These are phyloP conservation scores for Epicoccum nigrum DNA, from an alignment of 2,329 filamentous ascomycete genomes.

Conservation along the genomic window DNA sequence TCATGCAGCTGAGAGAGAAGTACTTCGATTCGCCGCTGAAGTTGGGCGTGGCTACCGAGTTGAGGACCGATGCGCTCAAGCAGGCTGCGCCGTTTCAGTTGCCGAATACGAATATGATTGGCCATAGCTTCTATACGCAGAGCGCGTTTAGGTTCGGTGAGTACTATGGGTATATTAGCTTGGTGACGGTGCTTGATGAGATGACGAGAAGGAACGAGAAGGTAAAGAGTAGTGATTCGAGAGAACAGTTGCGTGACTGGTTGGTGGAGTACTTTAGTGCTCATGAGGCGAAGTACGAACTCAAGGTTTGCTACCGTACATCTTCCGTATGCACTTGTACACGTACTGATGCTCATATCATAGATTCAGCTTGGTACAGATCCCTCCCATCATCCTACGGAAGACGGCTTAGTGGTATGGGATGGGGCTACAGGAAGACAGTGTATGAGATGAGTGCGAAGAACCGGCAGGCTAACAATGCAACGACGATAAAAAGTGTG, in stretches of 20 bases:
- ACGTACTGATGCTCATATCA: background rate
- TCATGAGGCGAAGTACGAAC: slow-evolving; percentile 37
- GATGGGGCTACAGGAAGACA: slow-evolving; percentile 37
- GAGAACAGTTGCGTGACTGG: slow-evolving; percentile 35
- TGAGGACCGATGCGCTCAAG: slow-evolving; percentile 40
- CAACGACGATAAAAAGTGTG: slow-evolving; percentile 14
- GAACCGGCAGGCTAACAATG: slow-evolving; percentile 34
- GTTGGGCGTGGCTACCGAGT: slow-evolving; percentile 26
- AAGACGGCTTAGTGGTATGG: slow-evolving; percentile 41
- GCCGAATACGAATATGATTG: slow-evolving; percentile 47
- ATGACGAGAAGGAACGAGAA: slow-evolving; percentile 27
- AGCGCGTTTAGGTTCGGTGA: slow-evolving; percentile 40
- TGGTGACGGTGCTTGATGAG: slow-evolving; percentile 34
- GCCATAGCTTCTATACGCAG: slow-evolving; percentile 39
- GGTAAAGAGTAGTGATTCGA: slow-evolving; percentile 26
- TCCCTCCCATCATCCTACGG: slow-evolving; percentile 36
- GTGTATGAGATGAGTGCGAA: slow-evolving; percentile 38
- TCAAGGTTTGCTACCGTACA: slow-evolving; percentile 25
- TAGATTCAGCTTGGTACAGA: slow-evolving; percentile 40
- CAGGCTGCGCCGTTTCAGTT: slow-evolving; percentile 33
- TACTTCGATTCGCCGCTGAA: slow-evolving; percentile 33
- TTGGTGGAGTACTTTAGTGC: slow-evolving; percentile 28
- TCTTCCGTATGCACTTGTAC: background rate
- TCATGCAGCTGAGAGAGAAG: slow-evolving; percentile 38
- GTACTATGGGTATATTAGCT: slow-evolving; percentile 36